Base-by-base conservation (phyloP, 129 eudicot genomes). In the Sambucus nigra region DNA sequence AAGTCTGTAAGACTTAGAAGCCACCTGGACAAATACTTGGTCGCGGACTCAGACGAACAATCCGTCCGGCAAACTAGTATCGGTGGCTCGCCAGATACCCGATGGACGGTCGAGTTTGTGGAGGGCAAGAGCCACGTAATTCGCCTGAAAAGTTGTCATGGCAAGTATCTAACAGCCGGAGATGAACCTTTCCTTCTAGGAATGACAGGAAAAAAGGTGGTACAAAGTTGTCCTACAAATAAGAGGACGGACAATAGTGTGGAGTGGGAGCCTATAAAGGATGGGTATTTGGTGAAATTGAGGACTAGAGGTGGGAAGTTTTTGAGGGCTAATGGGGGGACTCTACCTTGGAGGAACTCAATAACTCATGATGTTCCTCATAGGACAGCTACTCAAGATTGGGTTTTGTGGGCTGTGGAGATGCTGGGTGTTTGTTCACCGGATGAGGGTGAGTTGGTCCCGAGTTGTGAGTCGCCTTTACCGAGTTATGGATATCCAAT, bases 341-440 rank as follows among this genome's bases (percentile, higher is more conserved):
- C 76, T 3, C 94, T 84, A 0, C 94, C 94, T 0, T 84, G 82
- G 88, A 70, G 88, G 50, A 76, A 84, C 47, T 64, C 78, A 0
- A 70, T 84, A 2, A 80, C 94, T 3, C 94, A 80, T 33, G 94
- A 80, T 17, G 61, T 41, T 19, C 81, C 84, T 8, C 74, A 58
- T 52, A 44, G 72, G 18, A 19, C 21, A 0, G 66, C 39, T 25
- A 69, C 84, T 0, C 56, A 42, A 31, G 79, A 80, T 3, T 76
- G 73, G 41, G 21, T 80, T 18, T 67, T 84, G 67, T 84, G 94
- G 88, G 83, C 64, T 47, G 68, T 84, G 32, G 81, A 84, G 26
- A 67, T 74, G 5, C n/a, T n/a, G n/a, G n/a, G n/a, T n/a, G n/a
- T n/a, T n/a, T n/a, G n/a, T n/a, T n/a, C n/a, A n/a, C n/a, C n/a